Evolutionary conservation across 164 flowering plant genomes (phyloP).

Genomic region (Chimonanthus praecox): DNA sequence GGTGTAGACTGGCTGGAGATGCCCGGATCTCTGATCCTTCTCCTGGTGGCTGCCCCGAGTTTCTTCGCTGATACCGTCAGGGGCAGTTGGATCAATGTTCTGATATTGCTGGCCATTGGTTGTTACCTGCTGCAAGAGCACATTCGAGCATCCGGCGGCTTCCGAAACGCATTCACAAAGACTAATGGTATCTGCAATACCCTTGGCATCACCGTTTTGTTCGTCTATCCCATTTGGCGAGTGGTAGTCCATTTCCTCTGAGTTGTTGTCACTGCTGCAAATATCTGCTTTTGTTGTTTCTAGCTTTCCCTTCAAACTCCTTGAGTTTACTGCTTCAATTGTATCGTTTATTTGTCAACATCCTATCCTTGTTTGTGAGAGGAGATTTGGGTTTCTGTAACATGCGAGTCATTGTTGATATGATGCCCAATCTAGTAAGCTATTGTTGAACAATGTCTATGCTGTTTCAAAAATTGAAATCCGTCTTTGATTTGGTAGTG

Average conservation of each 20-base stretch:
- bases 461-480: too few relatives aligned
- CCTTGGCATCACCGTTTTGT: constrained; percentile 61
- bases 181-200: constrained; percentile 78
- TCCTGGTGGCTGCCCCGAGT: constrained; percentile 73
- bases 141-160: constrained; percentile 86
- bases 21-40: constrained; percentile 78
- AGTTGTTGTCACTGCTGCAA: not conserved
- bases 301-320: not conserved
- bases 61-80: constrained; percentile 52
- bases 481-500: too few relatives aligned
- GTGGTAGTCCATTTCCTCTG: constrained; percentile 37
- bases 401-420: too few relatives aligned
- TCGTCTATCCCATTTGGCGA: constrained; percentile 77
- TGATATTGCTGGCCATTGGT: constrained; percentile 58
- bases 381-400: too few relatives aligned
- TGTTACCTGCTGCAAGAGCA: constrained; percentile 92
- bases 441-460: too few relatives aligned
- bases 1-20: constrained; percentile 81
- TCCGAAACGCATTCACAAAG: constrained; percentile 77
- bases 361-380: not conserved
- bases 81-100: constrained; percentile 44
- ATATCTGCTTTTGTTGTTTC: not conserved
- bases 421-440: too few relatives aligned
- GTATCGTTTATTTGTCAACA: too few relatives aligned
- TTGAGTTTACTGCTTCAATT: not conserved